phyloP scores from a whole-genome alignment of 768 basidiomycete species.

The Tricholoma saponaceum region DNA sequence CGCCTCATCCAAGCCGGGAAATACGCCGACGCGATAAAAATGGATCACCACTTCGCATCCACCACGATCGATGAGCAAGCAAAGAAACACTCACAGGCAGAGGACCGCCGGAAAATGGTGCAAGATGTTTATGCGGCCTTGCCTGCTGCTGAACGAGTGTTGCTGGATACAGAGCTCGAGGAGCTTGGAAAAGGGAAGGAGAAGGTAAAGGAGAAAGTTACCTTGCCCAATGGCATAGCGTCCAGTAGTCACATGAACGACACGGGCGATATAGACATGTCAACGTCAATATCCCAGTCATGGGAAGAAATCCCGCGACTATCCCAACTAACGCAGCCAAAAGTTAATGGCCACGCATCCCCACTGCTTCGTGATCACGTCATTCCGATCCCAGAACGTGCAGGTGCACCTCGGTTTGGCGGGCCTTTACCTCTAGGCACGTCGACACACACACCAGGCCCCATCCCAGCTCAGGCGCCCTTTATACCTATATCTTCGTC shows the following conservation, averaged over 20 bases:
- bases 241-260: slow-evolving; percentile 13
- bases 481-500: slow-evolving; percentile 11
- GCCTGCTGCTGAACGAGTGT: slow-evolving; percentile 55
- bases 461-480: slow-evolving; percentile 3
- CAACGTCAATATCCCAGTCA: slow-evolving; percentile 36
- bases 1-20: slow-evolving; percentile 72
- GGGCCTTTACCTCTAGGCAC: slow-evolving; percentile 14
- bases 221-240: slow-evolving; percentile 6
- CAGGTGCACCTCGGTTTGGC: slow-evolving; percentile 34
- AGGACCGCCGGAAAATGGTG: slow-evolving; percentile 66
- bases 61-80: slow-evolving; percentile 33
- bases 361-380: slow-evolving; percentile 13
- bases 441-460: slow-evolving; percentile 4
- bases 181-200: slow-evolving; percentile 11
- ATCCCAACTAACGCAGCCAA: slow-evolving; percentile 1
- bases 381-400: slow-evolving; percentile 23
- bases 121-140: slow-evolving; percentile 64
- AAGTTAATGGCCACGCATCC: slow-evolving; percentile 9
- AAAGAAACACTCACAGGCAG: slow-evolving; percentile 27
- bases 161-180: slow-evolving; percentile 60
- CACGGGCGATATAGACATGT: slow-evolving; percentile 29
- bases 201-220: background rate
- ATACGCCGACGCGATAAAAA: slow-evolving; percentile 68
- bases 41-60: slow-evolving; percentile 60
- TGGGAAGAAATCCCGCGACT: slow-evolving; percentile 54